These are phyloP conservation scores for Phytophthora pseudosyringae DNA, from an alignment of 352 stramenopile species.

Conservation along the genomic window DNA sequence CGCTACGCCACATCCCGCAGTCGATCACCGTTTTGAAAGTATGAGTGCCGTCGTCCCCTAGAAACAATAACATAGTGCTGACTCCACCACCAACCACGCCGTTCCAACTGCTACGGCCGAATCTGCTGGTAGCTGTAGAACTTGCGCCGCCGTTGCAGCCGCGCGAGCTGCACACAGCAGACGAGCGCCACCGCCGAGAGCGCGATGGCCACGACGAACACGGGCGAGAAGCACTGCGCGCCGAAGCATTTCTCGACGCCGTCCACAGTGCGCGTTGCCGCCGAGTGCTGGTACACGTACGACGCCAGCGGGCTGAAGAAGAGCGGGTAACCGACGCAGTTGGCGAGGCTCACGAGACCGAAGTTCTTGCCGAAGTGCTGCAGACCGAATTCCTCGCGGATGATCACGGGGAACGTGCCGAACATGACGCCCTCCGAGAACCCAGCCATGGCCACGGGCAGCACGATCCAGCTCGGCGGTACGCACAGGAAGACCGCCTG, in stretches of 20 bases:
- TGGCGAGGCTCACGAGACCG: conserved; percentile 79
- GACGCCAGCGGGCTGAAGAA: conserved; percentile 80
- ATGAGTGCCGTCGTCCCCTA: too few relatives aligned
- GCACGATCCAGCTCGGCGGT: conserved; percentile 43
- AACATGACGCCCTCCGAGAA: conserved; percentile 85
- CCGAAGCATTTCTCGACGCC: conserved; percentile 69
- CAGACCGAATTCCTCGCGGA: conserved; percentile 80
- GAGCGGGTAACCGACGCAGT: conserved; percentile 83
- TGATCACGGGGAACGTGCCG: conserved; percentile 78
- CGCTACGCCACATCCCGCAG: too few relatives aligned
- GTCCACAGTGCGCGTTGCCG: conserved; percentile 20
- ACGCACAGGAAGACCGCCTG: conserved; percentile 65
- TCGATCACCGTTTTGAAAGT: too few relatives aligned
- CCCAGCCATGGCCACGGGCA: conserved; percentile 68
- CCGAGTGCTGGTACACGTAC: conserved; percentile 66
- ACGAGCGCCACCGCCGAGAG: conserved; percentile 61
- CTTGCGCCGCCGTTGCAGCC: conserved; percentile 39
- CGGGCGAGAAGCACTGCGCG: conserved; percentile 59
- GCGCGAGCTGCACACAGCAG: conserved; percentile 56
- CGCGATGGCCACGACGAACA: conserved; percentile 67
- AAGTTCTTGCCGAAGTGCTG: conserved; percentile 89
- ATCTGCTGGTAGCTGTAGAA: conserved; percentile 44
- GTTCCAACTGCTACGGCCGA: conserved; percentile 37
- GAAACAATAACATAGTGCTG: too few relatives aligned
- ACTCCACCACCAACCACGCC: too few relatives aligned